A percentile compares a stretch with the other conserved stretches of the same genome.
Evolutionary conservation across 2,329 filamentous ascomycete genomes (phyloP).

Genomic region (Ambrosiella beaveri): DNA sequence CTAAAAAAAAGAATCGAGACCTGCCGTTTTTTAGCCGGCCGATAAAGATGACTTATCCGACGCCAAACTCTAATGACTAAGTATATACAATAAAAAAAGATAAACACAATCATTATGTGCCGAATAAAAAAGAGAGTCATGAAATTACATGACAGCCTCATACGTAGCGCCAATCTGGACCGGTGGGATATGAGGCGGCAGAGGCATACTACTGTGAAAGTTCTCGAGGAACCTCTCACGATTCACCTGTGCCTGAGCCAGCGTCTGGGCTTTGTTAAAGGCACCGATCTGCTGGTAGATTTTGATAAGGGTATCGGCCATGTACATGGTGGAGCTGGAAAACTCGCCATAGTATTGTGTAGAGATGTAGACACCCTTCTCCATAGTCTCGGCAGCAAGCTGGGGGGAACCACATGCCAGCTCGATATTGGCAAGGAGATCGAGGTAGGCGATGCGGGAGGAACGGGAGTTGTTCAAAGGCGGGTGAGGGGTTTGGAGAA

Average conservation of each 20-base stretch:
- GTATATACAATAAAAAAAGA: not conserved
- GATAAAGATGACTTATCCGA: not conserved
- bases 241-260: constrained; percentile 2
- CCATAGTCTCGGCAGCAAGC: constrained; percentile 9
- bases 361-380: constrained; percentile 9
- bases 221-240: constrained; percentile 10
- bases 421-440: constrained; percentile 11
- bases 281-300: constrained; percentile 11
- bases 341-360: constrained; percentile 10
- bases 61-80: too few species aligned
- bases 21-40: not conserved
- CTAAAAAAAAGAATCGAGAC: not conserved
- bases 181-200: constrained; percentile 9
- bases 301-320: constrained; percentile 11
- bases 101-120: not conserved
- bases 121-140: not conserved
- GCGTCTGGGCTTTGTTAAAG: constrained; percentile 2
- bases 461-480: constrained; percentile 10
- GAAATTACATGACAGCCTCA: not conserved
- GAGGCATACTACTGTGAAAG: constrained; percentile 3
- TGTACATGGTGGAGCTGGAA: constrained; percentile 11
- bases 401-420: constrained; percentile 7
- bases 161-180: constrained; percentile 8
- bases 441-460: constrained; percentile 11
- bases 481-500: constrained; percentile 7